These are phyloP conservation scores for Pseudogymnoascus sp. DNA, from an alignment of 2,329 filamentous ascomycete species.

Conservation along the genomic window DNA sequence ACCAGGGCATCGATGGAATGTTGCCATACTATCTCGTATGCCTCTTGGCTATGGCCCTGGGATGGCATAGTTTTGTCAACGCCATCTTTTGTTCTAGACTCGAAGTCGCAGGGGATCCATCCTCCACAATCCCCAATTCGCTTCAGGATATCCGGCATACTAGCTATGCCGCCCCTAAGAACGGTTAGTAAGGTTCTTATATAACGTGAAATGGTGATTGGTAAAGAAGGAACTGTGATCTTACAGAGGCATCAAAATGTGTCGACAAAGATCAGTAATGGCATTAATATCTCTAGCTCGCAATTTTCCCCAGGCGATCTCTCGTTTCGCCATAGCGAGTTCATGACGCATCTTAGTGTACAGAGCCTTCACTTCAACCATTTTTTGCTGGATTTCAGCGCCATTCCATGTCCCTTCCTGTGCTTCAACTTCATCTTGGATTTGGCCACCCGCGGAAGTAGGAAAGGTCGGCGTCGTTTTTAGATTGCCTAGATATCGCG, in stretches of 20 bases:
- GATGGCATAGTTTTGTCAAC: neutral
- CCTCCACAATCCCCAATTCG: slow-evolving; percentile 7
- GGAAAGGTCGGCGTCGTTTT: slow-evolving; percentile 4
- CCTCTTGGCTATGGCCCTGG: neutral
- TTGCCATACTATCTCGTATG: slow-evolving; percentile 10
- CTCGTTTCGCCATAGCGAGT: slow-evolving; percentile 8
- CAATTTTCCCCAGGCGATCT: slow-evolving; percentile 10
- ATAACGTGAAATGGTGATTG: neutral
- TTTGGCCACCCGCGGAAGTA: neutral
- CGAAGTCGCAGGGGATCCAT: slow-evolving; percentile 7
- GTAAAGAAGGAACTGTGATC: neutral
- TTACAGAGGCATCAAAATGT: slow-evolving; percentile 10
- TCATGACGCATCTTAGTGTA: slow-evolving; percentile 9
- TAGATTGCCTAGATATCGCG: slow-evolving; percentile 1
- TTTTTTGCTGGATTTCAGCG: slow-evolving; percentile 1
- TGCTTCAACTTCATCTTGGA: neutral
- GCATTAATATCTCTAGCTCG: slow-evolving; percentile 7
- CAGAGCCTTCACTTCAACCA: slow-evolving; percentile 5
- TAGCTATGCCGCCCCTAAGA: slow-evolving; percentile 1
- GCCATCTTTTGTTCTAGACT: neutral
- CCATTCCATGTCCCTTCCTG: neutral
- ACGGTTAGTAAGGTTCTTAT: neutral
- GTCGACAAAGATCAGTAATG: slow-evolving; percentile 6
- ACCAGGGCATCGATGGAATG: slow-evolving; percentile 6
- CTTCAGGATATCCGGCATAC: slow-evolving; percentile 8